Percentiles rank a stretch among this genome's conserved stretches.
Conservation (phyloP, 73 alveolate species). For the Breviolum minutum region DNA sequence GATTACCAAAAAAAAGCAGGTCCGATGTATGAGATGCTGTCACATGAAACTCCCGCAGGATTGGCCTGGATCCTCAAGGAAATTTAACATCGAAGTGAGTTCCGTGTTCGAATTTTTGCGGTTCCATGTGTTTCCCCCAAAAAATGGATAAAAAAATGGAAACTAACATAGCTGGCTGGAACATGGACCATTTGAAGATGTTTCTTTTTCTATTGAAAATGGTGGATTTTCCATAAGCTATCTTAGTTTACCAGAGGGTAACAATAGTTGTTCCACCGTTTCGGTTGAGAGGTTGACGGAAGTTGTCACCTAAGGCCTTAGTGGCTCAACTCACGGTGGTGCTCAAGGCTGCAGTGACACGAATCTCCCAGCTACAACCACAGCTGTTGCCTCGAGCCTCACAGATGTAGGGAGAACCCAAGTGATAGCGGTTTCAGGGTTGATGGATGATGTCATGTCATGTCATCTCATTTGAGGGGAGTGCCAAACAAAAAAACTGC, state of each 20-base stretch:
- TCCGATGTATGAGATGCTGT: slow-evolving; percentile 67
- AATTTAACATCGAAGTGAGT: background rate
- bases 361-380: background rate
- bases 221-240: too few species aligned
- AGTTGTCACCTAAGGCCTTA: slow-evolving; percentile 65
- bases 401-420: background rate
- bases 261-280: too few species aligned
- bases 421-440: background rate
- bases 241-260: too few species aligned
- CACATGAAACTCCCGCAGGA: slow-evolving; percentile 79
- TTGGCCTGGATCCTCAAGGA: slow-evolving; percentile 18
- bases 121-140: too few species aligned
- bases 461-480: too few species aligned
- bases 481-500: too few species aligned
- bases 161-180: too few species aligned
- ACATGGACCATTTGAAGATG: too few species aligned
- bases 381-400: slow-evolving; percentile 72
- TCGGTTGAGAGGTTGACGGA: too few species aligned
- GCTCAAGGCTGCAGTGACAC: slow-evolving; percentile 6
- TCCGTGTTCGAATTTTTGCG: too few species aligned
- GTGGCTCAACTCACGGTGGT: slow-evolving; percentile 80
- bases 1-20: slow-evolving; percentile 5
- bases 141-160: too few species aligned
- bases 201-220: too few species aligned
- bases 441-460: background rate